These are phyloP conservation scores for Nematodospora valgi DNA, from an alignment of 805 yeast species.

Conservation along the genomic window DNA sequence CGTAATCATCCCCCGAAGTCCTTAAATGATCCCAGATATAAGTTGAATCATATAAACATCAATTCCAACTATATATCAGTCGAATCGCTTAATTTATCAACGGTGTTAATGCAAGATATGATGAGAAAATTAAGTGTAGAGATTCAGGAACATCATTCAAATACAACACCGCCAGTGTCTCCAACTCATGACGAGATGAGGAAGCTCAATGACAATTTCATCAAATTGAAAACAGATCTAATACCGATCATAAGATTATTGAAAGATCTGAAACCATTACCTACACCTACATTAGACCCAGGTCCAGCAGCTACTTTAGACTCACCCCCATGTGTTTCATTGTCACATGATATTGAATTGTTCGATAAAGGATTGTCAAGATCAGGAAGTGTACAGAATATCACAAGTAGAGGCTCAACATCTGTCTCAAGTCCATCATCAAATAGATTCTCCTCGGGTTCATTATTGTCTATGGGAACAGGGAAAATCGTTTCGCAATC, in stretches of 20 bases:
- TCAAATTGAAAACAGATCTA: constrained; percentile 58
- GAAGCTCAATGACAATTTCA: constrained; percentile 50
- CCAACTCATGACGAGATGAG: constrained; percentile 27
- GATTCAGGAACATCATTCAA: constrained; percentile 14
- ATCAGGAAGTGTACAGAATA: constrained; percentile 2
- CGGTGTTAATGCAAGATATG: constrained; percentile 34
- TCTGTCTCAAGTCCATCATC: constrained; percentile 24
- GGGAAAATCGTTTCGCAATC: constrained; percentile 35
- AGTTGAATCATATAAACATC: constrained; percentile 28
- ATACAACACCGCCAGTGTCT: constrained; percentile 13
- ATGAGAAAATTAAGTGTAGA: constrained; percentile 20
- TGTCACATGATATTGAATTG: not conserved
- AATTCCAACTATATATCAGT: constrained; percentile 33
- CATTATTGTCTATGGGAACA: constrained; percentile 39
- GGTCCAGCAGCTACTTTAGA: constrained; percentile 20
- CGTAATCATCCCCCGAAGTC: constrained; percentile 22
- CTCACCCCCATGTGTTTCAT: constrained; percentile 4
- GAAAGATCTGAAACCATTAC: constrained; percentile 66
- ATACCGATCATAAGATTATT: constrained; percentile 58
- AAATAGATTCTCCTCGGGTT: constrained; percentile 35
- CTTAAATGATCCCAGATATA: constrained; percentile 25
- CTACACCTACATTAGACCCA: constrained; percentile 55
- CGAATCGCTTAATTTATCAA: constrained; percentile 36
- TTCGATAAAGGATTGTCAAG: constrained; percentile 1
- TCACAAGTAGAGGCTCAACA: constrained; percentile 1